phyloP scores from a whole-genome alignment of 805 yeast genomes.

The Saturnispora mendoncae region DNA sequence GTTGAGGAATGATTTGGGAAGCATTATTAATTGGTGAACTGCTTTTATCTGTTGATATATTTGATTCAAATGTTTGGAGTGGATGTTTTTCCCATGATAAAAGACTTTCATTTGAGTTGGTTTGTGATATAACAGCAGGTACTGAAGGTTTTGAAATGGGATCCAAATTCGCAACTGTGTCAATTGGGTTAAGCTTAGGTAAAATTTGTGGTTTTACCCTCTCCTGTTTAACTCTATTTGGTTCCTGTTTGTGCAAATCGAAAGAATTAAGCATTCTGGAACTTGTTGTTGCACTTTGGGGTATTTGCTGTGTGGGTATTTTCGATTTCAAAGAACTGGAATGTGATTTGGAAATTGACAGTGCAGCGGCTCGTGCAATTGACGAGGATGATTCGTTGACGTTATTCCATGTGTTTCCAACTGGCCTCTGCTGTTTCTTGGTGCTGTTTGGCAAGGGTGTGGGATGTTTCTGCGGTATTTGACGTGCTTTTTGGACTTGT shows the following conservation, averaged over 20 bases:
- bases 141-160: neutral
- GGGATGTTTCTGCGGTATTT: too few relatives aligned
- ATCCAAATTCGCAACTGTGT: too few relatives aligned
- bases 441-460: neutral
- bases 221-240: neutral
- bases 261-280: neutral
- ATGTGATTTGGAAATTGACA: conserved; percentile 25
- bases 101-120: conserved; percentile 1
- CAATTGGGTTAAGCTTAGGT: too few relatives aligned
- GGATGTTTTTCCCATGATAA: conserved; percentile 2
- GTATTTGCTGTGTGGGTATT: conserved; percentile 2
- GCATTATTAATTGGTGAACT: neutral
- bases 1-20: neutral
- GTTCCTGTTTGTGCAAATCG: neutral
- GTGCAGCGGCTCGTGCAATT: neutral
- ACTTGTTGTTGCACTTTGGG: neutral
- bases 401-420: conserved; percentile 20
- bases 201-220: too few relatives aligned
- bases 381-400: conserved; percentile 19
- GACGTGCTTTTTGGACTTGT: neutral
- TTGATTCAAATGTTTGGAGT: too few relatives aligned
- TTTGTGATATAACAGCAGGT: neutral
- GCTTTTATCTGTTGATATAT: neutral
- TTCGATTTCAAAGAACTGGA: conserved; percentile 17
- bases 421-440: neutral